phyloP scores from a whole-genome alignment of 768 basidiomycete genomes.

The Dictyophora rubrovolvata region DNA sequence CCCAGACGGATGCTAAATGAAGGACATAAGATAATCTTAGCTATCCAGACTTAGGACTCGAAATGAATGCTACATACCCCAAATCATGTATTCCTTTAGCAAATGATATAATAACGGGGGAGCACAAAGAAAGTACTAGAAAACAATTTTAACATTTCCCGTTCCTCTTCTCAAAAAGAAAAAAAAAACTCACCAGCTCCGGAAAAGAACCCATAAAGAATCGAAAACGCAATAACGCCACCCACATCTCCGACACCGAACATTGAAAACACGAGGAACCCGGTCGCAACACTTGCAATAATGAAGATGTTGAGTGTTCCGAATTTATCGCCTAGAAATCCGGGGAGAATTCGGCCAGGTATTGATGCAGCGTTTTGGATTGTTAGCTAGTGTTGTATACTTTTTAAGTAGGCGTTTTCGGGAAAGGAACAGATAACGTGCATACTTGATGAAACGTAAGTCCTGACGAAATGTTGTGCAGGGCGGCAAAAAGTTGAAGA shows the following conservation, averaged over 20 bases:
- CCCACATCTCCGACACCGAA: conserved; percentile 27
- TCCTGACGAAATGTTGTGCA: conserved; percentile 32
- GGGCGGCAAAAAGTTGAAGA: conserved; percentile 42
- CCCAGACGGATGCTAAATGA: background rate
- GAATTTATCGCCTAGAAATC: conserved; percentile 28
- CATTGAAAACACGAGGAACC: conserved; percentile 33
- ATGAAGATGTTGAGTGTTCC: conserved; percentile 37
- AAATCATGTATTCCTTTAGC: conserved; percentile 39
- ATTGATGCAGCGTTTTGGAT: conserved; percentile 43
- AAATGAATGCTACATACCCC: conserved; percentile 30
- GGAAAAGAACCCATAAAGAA: conserved; percentile 38
- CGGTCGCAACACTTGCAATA: conserved; percentile 22
- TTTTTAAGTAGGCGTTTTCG: background rate
- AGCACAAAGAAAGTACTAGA: conserved; percentile 17
- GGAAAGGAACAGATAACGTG: conserved; percentile 32
- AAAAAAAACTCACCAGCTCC: conserved; percentile 26
- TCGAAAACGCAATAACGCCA: conserved; percentile 29
- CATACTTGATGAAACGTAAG: conserved; percentile 33
- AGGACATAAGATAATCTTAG: background rate
- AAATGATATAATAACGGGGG: conserved; percentile 34
- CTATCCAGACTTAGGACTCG: conserved; percentile 3
- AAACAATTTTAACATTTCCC: conserved; percentile 38
- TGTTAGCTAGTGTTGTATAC: conserved; percentile 26
- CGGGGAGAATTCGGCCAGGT: conserved; percentile 42
- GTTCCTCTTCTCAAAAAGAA: conserved; percentile 16